phyloP scores from a whole-genome alignment of 129 eudicot genomes.

The Gnaphalium uliginosum region DNA sequence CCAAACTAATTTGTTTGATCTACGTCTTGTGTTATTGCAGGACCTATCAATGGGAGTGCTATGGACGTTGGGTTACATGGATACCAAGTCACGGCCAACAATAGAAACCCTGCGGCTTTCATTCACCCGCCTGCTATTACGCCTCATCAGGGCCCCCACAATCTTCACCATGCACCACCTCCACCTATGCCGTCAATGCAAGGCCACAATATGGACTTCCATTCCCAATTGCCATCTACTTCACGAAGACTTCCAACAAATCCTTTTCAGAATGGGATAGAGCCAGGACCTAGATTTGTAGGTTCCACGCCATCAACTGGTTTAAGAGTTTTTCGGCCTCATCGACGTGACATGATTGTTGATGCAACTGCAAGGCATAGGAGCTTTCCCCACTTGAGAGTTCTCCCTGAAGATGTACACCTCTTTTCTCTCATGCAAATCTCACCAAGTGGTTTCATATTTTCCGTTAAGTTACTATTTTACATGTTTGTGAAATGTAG shows the following conservation, averaged over 20 bases:
- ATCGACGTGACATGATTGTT: conserved; percentile 50
- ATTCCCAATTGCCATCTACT: conserved; percentile 55
- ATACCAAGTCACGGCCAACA: conserved; percentile 55
- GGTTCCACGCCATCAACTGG: conserved; percentile 59
- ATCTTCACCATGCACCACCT: conserved; percentile 45
- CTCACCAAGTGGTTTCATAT: neutral
- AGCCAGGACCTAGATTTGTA: conserved; percentile 52
- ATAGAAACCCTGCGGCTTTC: conserved; percentile 52
- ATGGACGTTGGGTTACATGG: conserved; percentile 55
- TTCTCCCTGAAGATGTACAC: conserved; percentile 85
- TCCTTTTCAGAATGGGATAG: conserved; percentile 53
- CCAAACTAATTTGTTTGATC: neutral
- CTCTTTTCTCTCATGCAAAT: neutral
- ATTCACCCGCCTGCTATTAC: conserved; percentile 45
- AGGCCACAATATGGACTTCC: conserved; percentile 58
- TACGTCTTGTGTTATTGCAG: conserved; percentile 30
- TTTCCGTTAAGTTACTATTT: neutral
- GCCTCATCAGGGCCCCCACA: conserved; percentile 58
- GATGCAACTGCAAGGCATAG: conserved; percentile 66
- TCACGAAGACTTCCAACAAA: conserved; percentile 50
- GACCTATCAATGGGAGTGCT: conserved; percentile 50
- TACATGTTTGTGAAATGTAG: conserved; percentile 33
- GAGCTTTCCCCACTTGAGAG: conserved; percentile 69
- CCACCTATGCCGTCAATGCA: conserved; percentile 59
- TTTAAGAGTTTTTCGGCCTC: conserved; percentile 64